These are phyloP conservation scores for Penicillium olsonii DNA, from an alignment of 2,329 filamentous ascomycete species.

Conservation along the genomic window DNA sequence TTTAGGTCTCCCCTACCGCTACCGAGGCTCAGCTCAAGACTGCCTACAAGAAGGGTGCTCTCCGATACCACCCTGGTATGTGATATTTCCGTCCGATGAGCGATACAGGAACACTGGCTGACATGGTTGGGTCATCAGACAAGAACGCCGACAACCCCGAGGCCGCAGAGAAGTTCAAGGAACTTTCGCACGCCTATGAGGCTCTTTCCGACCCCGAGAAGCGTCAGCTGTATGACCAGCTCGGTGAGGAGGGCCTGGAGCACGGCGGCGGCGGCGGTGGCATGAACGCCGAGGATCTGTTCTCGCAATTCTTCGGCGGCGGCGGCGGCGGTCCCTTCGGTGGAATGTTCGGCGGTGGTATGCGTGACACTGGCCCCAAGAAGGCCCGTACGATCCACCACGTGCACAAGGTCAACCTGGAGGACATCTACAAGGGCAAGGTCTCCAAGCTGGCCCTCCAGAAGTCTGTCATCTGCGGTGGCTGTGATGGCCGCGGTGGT, in stretches of 20 bases:
- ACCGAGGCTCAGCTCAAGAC: slow-evolving; percentile 88
- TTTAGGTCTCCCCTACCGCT: slow-evolving; percentile 73
- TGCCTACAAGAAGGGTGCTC: slow-evolving; percentile 89
- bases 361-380: slow-evolving; percentile 78
- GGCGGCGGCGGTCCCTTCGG: slow-evolving; percentile 67
- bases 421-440: slow-evolving; percentile 98
- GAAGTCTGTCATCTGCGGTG: slow-evolving; percentile 94
- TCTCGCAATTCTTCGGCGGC: slow-evolving; percentile 92
- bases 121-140: slow-evolving; percentile 50
- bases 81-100: slow-evolving; percentile 39
- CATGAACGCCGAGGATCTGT: slow-evolving; percentile 95
- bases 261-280: slow-evolving; percentile 76
- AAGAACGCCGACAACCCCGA: slow-evolving; percentile 95
- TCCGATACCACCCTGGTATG: slow-evolving; percentile 87
- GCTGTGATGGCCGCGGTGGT: slow-evolving; percentile 90
- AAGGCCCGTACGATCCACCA: slow-evolving; percentile 97
- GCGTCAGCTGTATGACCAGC: slow-evolving; percentile 90
- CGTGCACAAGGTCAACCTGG: slow-evolving; percentile 95
- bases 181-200: slow-evolving; percentile 94
- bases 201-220: slow-evolving; percentile 90
- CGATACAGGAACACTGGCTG: neutral
- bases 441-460: slow-evolving; percentile 95
- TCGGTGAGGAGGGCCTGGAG: slow-evolving; percentile 95
- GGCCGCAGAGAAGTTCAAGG: slow-evolving; percentile 98
- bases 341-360: slow-evolving; percentile 76